phyloP scores from a whole-genome alignment of 805 yeast species.

The Candida sonorensis region DNA sequence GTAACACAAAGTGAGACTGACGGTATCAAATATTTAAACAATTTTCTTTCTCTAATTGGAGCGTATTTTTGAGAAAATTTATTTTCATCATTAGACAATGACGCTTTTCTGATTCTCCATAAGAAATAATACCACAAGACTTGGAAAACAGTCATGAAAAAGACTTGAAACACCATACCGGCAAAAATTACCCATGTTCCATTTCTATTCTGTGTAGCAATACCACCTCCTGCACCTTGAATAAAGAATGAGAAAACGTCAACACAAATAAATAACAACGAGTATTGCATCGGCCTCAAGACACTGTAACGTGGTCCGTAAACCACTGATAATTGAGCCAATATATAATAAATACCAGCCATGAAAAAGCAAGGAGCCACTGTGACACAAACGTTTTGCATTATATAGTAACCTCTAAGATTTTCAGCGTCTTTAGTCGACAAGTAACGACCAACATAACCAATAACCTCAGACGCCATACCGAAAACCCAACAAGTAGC shows the following conservation, averaged over 20 bases:
- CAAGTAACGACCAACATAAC: slow-evolving; percentile 52
- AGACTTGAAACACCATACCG: slow-evolving; percentile 68
- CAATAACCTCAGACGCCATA: slow-evolving; percentile 48
- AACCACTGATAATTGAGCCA: slow-evolving; percentile 54
- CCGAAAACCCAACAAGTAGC: slow-evolving; percentile 48
- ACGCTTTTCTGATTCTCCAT: slow-evolving; percentile 30
- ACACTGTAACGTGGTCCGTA: slow-evolving; percentile 50
- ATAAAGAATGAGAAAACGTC: too few species aligned
- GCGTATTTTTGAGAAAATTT: slow-evolving; percentile 28
- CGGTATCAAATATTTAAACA: slow-evolving; percentile 38
- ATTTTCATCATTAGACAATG: slow-evolving; percentile 20
- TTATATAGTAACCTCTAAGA: slow-evolving; percentile 34
- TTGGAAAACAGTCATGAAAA: slow-evolving; percentile 54
- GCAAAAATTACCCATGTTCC: slow-evolving; percentile 67
- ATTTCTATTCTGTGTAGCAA: too few species aligned
- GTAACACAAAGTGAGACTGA: slow-evolving; percentile 38
- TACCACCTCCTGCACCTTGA: too few species aligned
- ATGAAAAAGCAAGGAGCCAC: slow-evolving; percentile 71
- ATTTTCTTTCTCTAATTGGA: slow-evolving; percentile 22
- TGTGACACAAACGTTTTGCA: slow-evolving; percentile 58
- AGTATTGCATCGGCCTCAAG: too few species aligned
- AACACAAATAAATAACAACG: too few species aligned
- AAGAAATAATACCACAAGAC: slow-evolving; percentile 39
- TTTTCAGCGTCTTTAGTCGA: slow-evolving; percentile 28
- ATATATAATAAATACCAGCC: slow-evolving; percentile 66